Conservation (phyloP, 1,139 yeast genomes). For the Taiozyma sp. region DNA sequence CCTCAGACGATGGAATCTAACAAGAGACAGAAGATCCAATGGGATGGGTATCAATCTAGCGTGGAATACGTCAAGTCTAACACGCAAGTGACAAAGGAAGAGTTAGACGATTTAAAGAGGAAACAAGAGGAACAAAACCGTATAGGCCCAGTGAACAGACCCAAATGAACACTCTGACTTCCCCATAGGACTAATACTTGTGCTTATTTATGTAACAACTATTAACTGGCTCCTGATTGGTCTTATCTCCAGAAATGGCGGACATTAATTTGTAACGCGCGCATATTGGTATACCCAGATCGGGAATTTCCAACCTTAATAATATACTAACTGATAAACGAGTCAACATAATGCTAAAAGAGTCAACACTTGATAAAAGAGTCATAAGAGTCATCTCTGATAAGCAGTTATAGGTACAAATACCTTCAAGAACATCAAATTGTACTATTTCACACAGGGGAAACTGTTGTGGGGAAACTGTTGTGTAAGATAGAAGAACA, state of each 20-base stretch:
- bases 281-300: background rate
- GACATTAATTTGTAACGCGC: background rate
- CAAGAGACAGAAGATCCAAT: slow-evolving; percentile 25
- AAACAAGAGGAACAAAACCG: slow-evolving; percentile 9
- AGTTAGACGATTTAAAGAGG: slow-evolving; percentile 18
- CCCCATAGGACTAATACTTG: too few relatives aligned
- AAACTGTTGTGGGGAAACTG: too few relatives aligned
- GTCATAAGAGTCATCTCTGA: background rate
- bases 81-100: slow-evolving; percentile 9
- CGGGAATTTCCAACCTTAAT: background rate
- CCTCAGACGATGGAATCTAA: slow-evolving; percentile 20
- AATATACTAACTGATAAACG: too few relatives aligned
- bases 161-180: background rate
- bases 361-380: too few relatives aligned
- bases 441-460: too few relatives aligned
- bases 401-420: background rate
- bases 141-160: background rate
- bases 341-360: too few relatives aligned
- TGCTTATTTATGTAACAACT: too few relatives aligned
- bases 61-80: slow-evolving; percentile 14
- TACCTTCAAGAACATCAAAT: background rate
- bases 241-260: too few relatives aligned
- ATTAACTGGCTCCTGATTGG: too few relatives aligned
- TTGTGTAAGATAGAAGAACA: background rate
- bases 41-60: slow-evolving; percentile 30